Conservation (phyloP, 1,284 basidiomycete species). For the Cystodermella granulosa region DNA sequence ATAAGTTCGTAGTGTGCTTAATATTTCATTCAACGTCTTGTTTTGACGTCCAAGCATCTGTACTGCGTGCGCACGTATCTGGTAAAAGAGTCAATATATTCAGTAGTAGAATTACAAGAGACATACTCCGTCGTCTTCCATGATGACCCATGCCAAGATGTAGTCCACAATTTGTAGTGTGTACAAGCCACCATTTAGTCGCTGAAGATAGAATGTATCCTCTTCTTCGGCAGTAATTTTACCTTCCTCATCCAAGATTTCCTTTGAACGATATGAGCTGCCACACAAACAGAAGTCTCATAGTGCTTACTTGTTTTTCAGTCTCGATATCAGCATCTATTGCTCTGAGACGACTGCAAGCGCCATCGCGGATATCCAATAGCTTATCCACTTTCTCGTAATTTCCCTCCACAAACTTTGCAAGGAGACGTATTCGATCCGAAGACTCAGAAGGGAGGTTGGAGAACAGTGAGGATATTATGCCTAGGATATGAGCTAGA, state of each 20-base stretch:
- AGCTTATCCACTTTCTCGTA: constrained; percentile 94
- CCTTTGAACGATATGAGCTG: constrained; percentile 36
- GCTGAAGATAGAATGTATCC: constrained; percentile 75
- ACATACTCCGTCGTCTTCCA: constrained; percentile 96
- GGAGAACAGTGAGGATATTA: constrained; percentile 84
- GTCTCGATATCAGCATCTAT: constrained; percentile 61
- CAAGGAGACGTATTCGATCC: constrained; percentile 74
- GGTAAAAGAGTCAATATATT: constrained; percentile 2
- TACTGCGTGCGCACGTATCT: constrained; percentile 70
- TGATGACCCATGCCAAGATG: constrained; percentile 88
- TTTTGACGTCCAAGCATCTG: constrained; percentile 73
- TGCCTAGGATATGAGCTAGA: constrained; percentile 80
- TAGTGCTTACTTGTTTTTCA: constrained; percentile 57
- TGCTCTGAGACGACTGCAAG: constrained; percentile 53
- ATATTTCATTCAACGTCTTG: constrained; percentile 60
- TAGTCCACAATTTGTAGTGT: constrained; percentile 89
- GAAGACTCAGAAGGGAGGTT: constrained; percentile 84
- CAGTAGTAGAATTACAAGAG: constrained; percentile 3
- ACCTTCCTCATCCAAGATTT: constrained; percentile 54
- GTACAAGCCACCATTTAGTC: constrained; percentile 83
- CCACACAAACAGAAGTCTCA: neutral
- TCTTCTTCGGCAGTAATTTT: constrained; percentile 61
- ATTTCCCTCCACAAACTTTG: constrained; percentile 88
- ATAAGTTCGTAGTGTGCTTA: constrained; percentile 61
- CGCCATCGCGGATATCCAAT: constrained; percentile 77